Evolutionary conservation across 2,329 filamentous ascomycete genomes (phyloP).

Genomic region (Herpotrichia juniperi): DNA sequence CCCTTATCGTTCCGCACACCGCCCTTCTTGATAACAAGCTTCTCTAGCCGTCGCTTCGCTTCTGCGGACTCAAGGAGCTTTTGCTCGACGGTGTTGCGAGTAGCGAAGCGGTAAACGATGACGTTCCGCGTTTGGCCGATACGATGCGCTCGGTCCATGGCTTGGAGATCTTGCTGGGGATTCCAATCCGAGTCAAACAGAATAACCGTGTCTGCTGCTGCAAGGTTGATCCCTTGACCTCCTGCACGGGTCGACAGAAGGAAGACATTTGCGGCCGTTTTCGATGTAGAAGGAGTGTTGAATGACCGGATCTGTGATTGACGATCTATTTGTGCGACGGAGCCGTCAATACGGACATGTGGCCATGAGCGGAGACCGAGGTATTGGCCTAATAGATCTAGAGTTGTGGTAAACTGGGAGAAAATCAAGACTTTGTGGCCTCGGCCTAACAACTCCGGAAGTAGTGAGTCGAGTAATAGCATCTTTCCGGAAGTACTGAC

Average conservation of each 20-base stretch:
- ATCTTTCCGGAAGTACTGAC: conserved; percentile 93
- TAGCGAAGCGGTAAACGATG: conserved; percentile 91
- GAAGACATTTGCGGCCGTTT: conserved; percentile 69
- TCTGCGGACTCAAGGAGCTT: conserved; percentile 85
- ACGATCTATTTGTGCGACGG: conserved; percentile 71
- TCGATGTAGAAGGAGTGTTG: conserved; percentile 45
- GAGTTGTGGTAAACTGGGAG: conserved; percentile 92
- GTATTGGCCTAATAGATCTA: conserved; percentile 90
- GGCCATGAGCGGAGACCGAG: conserved; percentile 80
- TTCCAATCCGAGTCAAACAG: conserved; percentile 94
- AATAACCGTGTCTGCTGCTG: conserved; percentile 88
- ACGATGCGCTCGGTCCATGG: conserved; percentile 91
- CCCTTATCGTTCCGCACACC: conserved; percentile 63
- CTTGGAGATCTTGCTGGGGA: conserved; percentile 94
- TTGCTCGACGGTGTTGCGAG: conserved; percentile 91
- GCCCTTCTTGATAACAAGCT: conserved; percentile 94
- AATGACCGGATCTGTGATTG: conserved; percentile 57
- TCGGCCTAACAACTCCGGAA: conserved; percentile 73
- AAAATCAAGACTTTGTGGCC: conserved; percentile 95
- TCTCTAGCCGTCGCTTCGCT: conserved; percentile 88
- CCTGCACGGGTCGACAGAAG: conserved; percentile 89
- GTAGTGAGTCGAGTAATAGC: conserved; percentile 85
- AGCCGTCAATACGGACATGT: conserved; percentile 88
- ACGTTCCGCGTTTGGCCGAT: conserved; percentile 94
- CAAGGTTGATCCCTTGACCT: conserved; percentile 93